phyloP scores from a whole-genome alignment of 805 yeast genomes.

The Suhomyces xylopsoci region DNA sequence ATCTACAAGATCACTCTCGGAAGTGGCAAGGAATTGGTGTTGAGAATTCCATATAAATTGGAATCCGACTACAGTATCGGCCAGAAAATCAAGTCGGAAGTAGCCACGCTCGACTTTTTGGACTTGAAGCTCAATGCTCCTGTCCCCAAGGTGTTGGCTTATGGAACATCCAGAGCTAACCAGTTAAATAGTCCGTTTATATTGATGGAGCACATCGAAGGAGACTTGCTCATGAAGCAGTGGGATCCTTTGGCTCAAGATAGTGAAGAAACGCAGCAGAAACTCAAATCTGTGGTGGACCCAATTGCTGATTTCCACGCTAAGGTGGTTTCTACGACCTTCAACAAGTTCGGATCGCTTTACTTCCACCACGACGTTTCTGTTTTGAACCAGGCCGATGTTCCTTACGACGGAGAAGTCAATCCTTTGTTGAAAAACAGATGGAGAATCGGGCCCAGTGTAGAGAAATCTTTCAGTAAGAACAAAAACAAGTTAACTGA shows the following conservation, averaged over 20 bases:
- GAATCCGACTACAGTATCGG: conserved; percentile 64
- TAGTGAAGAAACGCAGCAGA: conserved; percentile 46
- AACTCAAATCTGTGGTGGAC: conserved; percentile 58
- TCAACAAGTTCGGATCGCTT: conserved; percentile 76
- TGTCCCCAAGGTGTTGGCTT: conserved; percentile 72
- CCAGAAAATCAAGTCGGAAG: conserved; percentile 79
- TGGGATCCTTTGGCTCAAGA: conserved; percentile 85
- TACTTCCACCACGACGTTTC: conserved; percentile 72
- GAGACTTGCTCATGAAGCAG: conserved; percentile 77
- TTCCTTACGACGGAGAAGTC: conserved; percentile 63
- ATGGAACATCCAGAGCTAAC: conserved; percentile 61
- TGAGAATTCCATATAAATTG: conserved; percentile 82
- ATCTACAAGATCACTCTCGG: conserved; percentile 70
- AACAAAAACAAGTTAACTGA: conserved; percentile 54
- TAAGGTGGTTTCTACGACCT: conserved; percentile 51
- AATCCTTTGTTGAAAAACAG: conserved; percentile 53
- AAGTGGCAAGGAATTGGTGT: conserved; percentile 58
- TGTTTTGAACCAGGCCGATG: conserved; percentile 37
- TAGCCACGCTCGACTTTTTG: conserved; percentile 87
- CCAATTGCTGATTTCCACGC: conserved; percentile 70
- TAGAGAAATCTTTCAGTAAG: conserved; percentile 76
- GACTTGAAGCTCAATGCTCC: conserved; percentile 58
- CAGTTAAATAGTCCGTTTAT: conserved; percentile 71
- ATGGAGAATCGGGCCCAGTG: conserved; percentile 91
- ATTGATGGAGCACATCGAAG: conserved; percentile 75